Percentiles rank a stretch among this genome's conserved stretches.
These are phyloP conservation scores for Trebouxiophyceae sp. DNA, from an alignment of 163 green algal genomes.

Conservation along the genomic window DNA sequence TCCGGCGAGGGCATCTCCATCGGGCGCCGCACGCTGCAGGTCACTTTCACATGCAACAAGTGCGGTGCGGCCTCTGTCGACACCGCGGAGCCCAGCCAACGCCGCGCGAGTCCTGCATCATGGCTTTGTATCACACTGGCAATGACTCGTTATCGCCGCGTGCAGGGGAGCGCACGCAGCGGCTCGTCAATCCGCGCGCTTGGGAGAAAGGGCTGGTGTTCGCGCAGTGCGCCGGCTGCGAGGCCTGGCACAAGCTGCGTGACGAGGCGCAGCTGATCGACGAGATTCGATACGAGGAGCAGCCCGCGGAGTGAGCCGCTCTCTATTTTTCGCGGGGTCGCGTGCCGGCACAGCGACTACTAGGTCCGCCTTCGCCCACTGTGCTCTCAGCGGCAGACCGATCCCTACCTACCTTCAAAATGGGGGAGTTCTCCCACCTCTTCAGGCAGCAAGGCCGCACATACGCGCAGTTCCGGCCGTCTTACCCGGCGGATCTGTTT, in stretches of 20 bases:
- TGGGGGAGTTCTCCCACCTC: too few relatives aligned
- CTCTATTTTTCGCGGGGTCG: too few relatives aligned
- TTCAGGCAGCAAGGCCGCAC: too few relatives aligned
- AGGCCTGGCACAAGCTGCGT: slow-evolving; percentile 30
- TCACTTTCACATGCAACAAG: slow-evolving; percentile 63
- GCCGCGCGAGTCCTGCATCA: background rate
- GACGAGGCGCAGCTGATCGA: slow-evolving; percentile 26
- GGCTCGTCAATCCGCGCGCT: slow-evolving; percentile 54
- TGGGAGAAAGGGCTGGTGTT: slow-evolving; percentile 59
- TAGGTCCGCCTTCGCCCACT: too few relatives aligned
- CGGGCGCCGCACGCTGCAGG: slow-evolving; percentile 32
- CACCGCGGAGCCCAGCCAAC: background rate
- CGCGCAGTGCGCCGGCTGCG: slow-evolving; percentile 44
- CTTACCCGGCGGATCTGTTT: too few relatives aligned
- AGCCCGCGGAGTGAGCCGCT: too few relatives aligned
- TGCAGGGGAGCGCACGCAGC: slow-evolving; percentile 36
- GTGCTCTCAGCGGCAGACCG: too few relatives aligned
- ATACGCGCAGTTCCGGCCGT: too few relatives aligned
- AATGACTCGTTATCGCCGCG: background rate
- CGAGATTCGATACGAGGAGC: too few relatives aligned
- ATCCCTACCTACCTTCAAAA: too few relatives aligned
- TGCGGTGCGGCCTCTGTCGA: slow-evolving; percentile 34
- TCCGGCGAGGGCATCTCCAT: too few relatives aligned
- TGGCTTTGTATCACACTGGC: background rate
- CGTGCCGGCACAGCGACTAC: too few relatives aligned